A percentile compares a stretch with the other conserved stretches of the same genome.
These are phyloP conservation scores for Extremus antarcticus DNA, from an alignment of 495 filamentous ascomycete species.

Conservation along the genomic window DNA sequence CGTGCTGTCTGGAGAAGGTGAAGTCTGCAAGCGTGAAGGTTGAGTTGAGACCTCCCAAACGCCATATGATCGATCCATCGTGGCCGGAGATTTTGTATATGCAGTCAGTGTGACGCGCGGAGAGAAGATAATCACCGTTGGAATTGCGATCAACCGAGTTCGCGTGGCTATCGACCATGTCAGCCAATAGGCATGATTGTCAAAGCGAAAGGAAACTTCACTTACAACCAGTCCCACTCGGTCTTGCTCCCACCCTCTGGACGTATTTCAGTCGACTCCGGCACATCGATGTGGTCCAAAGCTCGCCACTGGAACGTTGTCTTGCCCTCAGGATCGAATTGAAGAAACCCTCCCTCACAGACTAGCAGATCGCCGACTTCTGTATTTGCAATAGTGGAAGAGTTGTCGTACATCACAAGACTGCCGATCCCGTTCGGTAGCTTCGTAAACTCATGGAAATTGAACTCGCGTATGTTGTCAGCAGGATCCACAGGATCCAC, in stretches of 20 bases:
- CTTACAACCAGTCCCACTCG: background rate
- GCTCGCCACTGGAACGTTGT: background rate
- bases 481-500: background rate
- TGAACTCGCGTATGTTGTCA: background rate
- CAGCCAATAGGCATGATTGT: background rate
- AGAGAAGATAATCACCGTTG: background rate
- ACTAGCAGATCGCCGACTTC: background rate
- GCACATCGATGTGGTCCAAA: background rate
- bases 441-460: background rate
- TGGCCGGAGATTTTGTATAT: background rate
- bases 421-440: background rate
- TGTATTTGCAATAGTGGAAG: background rate
- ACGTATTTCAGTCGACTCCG: background rate
- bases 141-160: background rate
- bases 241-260: background rate
- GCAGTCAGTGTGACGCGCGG: background rate
- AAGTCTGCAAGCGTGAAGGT: background rate
- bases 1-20: conserved; percentile 1
- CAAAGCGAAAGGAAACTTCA: background rate
- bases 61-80: background rate
- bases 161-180: background rate
- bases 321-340: background rate
- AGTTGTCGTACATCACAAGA: background rate
- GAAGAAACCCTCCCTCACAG: background rate
- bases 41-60: background rate